Conservation (phyloP, 441 rosid species). For the Arabidopsis lyrata region DNA sequence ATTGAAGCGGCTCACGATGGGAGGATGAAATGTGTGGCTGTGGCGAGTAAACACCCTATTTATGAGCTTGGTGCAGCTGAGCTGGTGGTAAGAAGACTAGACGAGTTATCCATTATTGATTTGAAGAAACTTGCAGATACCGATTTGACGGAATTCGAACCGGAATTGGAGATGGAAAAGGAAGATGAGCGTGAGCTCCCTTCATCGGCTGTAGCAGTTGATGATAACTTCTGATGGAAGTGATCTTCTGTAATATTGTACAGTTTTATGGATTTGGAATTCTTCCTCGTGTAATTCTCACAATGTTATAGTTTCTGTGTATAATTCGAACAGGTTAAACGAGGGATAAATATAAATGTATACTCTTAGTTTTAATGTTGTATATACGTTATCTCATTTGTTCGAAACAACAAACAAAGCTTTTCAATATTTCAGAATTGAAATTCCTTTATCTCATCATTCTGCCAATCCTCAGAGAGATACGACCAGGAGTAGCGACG, state of each 20-base stretch:
- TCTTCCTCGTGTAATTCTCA: conserved; percentile 26
- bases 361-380: conserved; percentile 14
- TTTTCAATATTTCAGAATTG: background rate
- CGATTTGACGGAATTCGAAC: conserved; percentile 72
- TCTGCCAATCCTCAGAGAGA: background rate
- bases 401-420: background rate
- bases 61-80: conserved; percentile 96
- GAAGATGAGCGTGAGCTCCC: conserved; percentile 63
- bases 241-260: conserved; percentile 51
- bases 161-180: conserved; percentile 73
- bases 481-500: background rate
- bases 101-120: conserved; percentile 89
- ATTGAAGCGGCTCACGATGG: conserved; percentile 98
- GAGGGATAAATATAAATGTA: conserved; percentile 25
- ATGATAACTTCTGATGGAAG: conserved; percentile 81
- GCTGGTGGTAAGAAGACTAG: conserved; percentile 77
- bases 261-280: conserved; percentile 49
- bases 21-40: conserved; percentile 95
- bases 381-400: background rate
- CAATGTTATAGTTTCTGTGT: conserved; percentile 43
- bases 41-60: conserved; percentile 89
- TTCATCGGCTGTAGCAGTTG: conserved; percentile 57
- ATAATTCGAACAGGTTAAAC: conserved; percentile 42
- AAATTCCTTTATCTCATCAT: conserved; percentile 19
- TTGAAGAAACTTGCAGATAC: conserved; percentile 88